Conservation (phyloP, 1,284 basidiomycete genomes). For the Naganishia sp. region DNA sequence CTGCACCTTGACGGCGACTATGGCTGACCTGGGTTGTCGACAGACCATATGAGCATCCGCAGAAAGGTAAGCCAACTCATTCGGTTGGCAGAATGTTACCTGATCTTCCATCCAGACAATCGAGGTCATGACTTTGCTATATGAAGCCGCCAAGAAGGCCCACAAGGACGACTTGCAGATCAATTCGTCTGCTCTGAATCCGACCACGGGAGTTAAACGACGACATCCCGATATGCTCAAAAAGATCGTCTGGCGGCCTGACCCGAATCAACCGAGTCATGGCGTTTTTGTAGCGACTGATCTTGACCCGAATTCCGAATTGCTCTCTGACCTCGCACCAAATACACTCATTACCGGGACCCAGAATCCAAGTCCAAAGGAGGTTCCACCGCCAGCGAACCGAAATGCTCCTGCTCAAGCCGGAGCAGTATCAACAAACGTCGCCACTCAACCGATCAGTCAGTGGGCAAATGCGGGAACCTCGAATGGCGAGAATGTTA, state of each 20-base stretch:
- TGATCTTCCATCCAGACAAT: conserved; percentile 65
- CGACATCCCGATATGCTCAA: conserved; percentile 44
- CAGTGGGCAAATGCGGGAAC: conserved; percentile 4
- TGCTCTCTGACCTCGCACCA: conserved; percentile 18
- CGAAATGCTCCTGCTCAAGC: not conserved
- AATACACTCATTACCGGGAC: conserved; percentile 24
- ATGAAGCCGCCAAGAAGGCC: conserved; percentile 81
- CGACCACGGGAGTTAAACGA: conserved; percentile 55
- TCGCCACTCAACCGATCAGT: conserved; percentile 9
- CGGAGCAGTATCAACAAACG: not conserved
- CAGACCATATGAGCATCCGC: conserved; percentile 87
- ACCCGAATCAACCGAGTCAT: conserved; percentile 66
- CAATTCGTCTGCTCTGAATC: conserved; percentile 51
- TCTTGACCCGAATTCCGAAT: conserved; percentile 16
- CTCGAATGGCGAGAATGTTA: conserved; percentile 23
- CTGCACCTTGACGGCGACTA: not conserved
- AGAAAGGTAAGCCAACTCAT: conserved; percentile 65
- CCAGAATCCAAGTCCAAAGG: conserved; percentile 21
- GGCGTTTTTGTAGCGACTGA: conserved; percentile 72
- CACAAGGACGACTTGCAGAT: conserved; percentile 42
- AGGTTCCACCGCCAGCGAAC: not conserved
- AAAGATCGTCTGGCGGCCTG: conserved; percentile 42
- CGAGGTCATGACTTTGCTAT: conserved; percentile 86
- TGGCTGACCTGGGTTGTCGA: not conserved
- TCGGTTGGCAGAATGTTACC: conserved; percentile 35